phyloP scores from a whole-genome alignment of 768 basidiomycete species.

The Lentinula guzmanii region DNA sequence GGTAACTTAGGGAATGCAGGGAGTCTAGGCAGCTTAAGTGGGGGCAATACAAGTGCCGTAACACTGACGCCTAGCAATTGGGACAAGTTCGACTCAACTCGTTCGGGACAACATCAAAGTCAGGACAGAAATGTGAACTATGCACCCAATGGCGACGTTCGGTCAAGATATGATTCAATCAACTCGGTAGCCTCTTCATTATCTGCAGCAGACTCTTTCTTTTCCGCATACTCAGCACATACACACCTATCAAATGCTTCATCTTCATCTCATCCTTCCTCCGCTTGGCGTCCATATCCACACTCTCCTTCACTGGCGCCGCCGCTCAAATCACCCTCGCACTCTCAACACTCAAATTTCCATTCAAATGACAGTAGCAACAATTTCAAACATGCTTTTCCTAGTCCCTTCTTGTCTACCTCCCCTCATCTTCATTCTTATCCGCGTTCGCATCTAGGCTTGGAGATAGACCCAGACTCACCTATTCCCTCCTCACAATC shows the following conservation, averaged over 20 bases:
- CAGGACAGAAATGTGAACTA: background rate
- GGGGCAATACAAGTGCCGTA: background rate
- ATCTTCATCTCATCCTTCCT: background rate
- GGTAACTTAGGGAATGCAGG: background rate
- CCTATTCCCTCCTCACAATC: constrained; percentile 2
- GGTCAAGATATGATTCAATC: background rate
- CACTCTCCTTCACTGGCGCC: background rate
- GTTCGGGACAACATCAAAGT: background rate
- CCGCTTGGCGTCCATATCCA: background rate
- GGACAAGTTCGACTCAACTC: background rate
- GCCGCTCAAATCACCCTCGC: constrained; percentile 9
- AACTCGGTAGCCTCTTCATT: background rate
- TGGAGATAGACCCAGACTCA: constrained; percentile 2
- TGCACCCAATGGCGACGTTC: background rate
- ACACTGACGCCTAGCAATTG: background rate
- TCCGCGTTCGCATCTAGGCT: constrained; percentile 6
- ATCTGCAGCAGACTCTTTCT: background rate
- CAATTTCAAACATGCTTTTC: background rate
- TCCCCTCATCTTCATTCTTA: background rate
- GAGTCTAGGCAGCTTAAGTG: background rate
- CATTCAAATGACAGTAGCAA: background rate
- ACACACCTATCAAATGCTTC: background rate
- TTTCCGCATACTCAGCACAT: background rate
- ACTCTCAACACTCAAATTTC: background rate
- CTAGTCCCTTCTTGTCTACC: background rate